These are phyloP conservation scores for Lachnellula suecica DNA, from an alignment of 2,329 filamentous ascomycete species.

Conservation along the genomic window DNA sequence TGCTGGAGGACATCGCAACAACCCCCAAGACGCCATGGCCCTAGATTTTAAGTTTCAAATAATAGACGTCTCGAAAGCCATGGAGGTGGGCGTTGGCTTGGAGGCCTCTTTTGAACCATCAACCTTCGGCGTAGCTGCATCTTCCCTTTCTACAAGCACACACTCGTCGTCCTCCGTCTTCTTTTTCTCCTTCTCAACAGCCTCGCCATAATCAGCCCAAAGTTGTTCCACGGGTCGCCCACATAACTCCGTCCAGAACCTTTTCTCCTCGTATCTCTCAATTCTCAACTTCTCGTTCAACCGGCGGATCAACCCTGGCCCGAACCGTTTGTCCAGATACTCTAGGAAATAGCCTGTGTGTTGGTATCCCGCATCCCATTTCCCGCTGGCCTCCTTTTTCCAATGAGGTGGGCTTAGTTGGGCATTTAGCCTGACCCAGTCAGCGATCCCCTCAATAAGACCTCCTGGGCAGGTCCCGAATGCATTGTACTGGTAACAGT, in stretches of 20 bases:
- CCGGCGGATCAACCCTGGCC: conserved; percentile 55
- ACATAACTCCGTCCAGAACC: conserved; percentile 68
- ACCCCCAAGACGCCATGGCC: not conserved
- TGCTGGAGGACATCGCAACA: no score
- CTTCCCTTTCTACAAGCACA: conserved; percentile 30
- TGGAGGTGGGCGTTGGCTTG: not conserved
- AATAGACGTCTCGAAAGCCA: not conserved
- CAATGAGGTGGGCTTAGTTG: conserved; percentile 80
- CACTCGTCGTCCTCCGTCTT: conserved; percentile 29
- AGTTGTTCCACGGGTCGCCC: conserved; percentile 65
- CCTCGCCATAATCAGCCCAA: conserved; percentile 70
- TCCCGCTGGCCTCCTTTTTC: conserved; percentile 53
- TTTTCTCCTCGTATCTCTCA: conserved; percentile 61
- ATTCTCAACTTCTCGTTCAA: conserved; percentile 67
- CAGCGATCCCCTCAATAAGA: conserved; percentile 86
- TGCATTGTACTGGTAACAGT: conserved; percentile 86
- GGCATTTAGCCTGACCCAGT: conserved; percentile 82
- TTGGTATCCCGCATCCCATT: conserved; percentile 91
- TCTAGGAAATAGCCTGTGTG: conserved; percentile 89
- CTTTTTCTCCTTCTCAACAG: conserved; percentile 21
- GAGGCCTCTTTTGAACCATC: not conserved
- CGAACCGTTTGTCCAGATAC: conserved; percentile 72
- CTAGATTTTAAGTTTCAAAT: not conserved
- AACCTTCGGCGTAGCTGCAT: conserved; percentile 14
- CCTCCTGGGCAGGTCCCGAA: conserved; percentile 65